A percentile compares a stretch with the other conserved stretches of the same genome.
Conservation (phyloP, 106 monocot species). For the Phalaenopsis aphrodite region DNA sequence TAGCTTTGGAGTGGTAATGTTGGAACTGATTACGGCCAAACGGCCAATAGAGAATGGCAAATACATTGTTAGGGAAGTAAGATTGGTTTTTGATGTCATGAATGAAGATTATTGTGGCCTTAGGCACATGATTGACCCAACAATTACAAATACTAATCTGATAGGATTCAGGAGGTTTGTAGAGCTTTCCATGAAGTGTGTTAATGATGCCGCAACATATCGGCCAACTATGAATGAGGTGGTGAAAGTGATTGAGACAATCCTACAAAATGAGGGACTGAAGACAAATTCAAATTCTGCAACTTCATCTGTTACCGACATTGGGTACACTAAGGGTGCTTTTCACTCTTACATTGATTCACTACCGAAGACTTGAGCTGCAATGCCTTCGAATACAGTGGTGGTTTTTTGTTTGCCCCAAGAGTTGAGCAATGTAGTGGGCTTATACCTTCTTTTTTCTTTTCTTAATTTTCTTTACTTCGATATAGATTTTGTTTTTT, state of each 20-base stretch:
- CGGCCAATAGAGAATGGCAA: constrained; percentile 57
- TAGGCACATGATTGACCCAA: constrained; percentile 34
- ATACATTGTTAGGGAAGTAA: constrained; percentile 62
- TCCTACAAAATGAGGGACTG: constrained; percentile 37
- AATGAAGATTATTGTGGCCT: constrained; percentile 45
- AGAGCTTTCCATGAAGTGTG: constrained; percentile 53
- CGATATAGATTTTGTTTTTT: background rate
- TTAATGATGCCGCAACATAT: constrained; percentile 37
- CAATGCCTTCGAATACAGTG: constrained; percentile 28
- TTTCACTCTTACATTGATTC: constrained; percentile 27
- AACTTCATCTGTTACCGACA: constrained; percentile 36
- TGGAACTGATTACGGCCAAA: constrained; percentile 49
- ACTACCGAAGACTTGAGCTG: constrained; percentile 15
- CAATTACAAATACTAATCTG: constrained; percentile 17
- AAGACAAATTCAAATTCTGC: constrained; percentile 22
- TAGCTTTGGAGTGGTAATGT: constrained; percentile 66
- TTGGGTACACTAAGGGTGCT: constrained; percentile 13
- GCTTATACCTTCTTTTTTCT: background rate
- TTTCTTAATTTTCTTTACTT: background rate
- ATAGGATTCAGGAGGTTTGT: constrained; percentile 44
- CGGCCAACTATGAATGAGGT: constrained; percentile 62
- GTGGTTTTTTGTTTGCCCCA: constrained; percentile 10
- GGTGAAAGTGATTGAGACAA: constrained; percentile 50
- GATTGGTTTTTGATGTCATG: constrained; percentile 24
- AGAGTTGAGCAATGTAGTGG: constrained; percentile 23